Evolutionary conservation across 2,329 filamentous ascomycete genomes (phyloP).

Genomic region (Colletotrichum filicis): DNA sequence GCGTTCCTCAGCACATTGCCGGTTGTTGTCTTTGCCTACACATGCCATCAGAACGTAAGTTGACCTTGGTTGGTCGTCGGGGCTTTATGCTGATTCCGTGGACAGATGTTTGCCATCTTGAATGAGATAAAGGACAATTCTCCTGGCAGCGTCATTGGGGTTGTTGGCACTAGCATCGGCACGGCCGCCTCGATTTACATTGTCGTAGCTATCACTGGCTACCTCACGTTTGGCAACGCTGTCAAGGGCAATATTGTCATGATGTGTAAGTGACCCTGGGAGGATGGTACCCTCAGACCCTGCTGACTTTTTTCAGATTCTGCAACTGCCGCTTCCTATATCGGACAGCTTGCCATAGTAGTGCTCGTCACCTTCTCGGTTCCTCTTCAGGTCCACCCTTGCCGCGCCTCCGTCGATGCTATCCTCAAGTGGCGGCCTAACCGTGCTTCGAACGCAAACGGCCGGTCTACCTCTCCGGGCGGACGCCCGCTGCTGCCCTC

Average conservation of each 20-base stretch:
- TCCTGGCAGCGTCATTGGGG: slow-evolving; percentile 78
- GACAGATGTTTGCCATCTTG: slow-evolving; percentile 96
- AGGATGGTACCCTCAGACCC: not conserved
- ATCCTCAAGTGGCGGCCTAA: slow-evolving; percentile 91
- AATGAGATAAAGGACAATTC: slow-evolving; percentile 93
- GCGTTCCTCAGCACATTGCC: slow-evolving; percentile 87
- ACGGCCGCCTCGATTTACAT: slow-evolving; percentile 89
- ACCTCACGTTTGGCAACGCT: slow-evolving; percentile 92
- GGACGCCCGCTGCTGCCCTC: slow-evolving; percentile 56
- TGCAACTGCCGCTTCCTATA: slow-evolving; percentile 84
- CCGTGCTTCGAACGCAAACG: slow-evolving; percentile 49
- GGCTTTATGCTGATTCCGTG: slow-evolving; percentile 41
- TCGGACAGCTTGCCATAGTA: slow-evolving; percentile 95
- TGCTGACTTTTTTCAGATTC: slow-evolving; percentile 58
- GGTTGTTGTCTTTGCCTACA: slow-evolving; percentile 99
- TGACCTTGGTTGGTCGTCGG: not conserved
- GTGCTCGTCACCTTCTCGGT: slow-evolving; percentile 97
- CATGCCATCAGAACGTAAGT: slow-evolving; percentile 94
- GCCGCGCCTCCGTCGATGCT: slow-evolving; percentile 92
- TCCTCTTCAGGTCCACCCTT: slow-evolving; percentile 94
- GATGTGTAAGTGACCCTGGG: slow-evolving; percentile 73
- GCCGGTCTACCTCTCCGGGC: slow-evolving; percentile 52
- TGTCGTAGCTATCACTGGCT: slow-evolving; percentile 93
- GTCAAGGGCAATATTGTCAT: slow-evolving; percentile 93
- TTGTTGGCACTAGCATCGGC: slow-evolving; percentile 87